These are phyloP conservation scores for Ramaria sp. DNA, from an alignment of 768 basidiomycete species.

Conservation along the genomic window DNA sequence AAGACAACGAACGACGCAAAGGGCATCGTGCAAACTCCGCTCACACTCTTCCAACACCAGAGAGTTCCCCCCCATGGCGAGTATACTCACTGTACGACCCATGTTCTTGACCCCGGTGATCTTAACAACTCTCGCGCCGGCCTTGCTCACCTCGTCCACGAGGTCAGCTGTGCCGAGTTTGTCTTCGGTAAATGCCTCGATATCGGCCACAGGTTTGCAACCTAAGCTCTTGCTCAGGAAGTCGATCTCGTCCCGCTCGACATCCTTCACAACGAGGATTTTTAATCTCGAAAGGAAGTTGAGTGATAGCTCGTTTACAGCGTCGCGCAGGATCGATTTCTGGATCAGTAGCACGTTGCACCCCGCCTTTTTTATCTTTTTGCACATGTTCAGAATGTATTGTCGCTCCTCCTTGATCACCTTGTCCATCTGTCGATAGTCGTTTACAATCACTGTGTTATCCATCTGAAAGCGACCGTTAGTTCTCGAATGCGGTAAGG, in stretches of 20 bases:
- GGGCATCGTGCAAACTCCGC: slow-evolving; percentile 93
- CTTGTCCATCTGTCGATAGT: slow-evolving; percentile 99
- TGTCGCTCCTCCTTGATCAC: slow-evolving; percentile 98
- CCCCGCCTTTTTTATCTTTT: slow-evolving; percentile 99
- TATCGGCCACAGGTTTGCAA: slow-evolving; percentile 93
- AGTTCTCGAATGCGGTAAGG: background rate
- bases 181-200: slow-evolving; percentile 95
- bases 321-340: slow-evolving; percentile 98
- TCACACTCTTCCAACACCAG: slow-evolving; percentile 96
- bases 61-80: slow-evolving; percentile 88
- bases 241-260: slow-evolving; percentile 97
- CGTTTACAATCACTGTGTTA: slow-evolving; percentile 98
- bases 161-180: slow-evolving; percentile 95
- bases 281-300: slow-evolving; percentile 96
- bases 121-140: slow-evolving; percentile 84
- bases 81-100: slow-evolving; percentile 89
- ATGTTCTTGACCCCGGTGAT: slow-evolving; percentile 92
- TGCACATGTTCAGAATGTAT: slow-evolving; percentile 95
- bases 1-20: slow-evolving; percentile 97
- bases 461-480: slow-evolving; percentile 57
- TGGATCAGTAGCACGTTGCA: slow-evolving; percentile 99
- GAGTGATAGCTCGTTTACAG: slow-evolving; percentile 95
- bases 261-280: slow-evolving; percentile 93
- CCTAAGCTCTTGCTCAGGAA: slow-evolving; percentile 92
- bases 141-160: slow-evolving; percentile 76